phyloP scores from a whole-genome alignment of 768 basidiomycete genomes.

The Phylloporus sp. region DNA sequence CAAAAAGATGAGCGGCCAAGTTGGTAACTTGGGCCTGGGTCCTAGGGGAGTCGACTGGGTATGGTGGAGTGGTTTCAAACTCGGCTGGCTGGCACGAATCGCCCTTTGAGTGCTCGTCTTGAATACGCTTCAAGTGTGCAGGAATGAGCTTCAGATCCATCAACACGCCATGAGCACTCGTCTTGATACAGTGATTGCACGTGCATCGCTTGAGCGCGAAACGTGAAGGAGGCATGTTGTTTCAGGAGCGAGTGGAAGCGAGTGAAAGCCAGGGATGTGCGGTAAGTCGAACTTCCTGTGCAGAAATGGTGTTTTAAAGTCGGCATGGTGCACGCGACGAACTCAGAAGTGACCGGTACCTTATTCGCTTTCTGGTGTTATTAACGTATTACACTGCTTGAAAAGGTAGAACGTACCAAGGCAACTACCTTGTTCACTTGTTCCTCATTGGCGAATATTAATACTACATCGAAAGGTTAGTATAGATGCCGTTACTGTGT shows the following conservation, averaged over 20 bases:
- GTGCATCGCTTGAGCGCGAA: not conserved
- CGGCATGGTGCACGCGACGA: no score
- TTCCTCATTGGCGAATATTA: not conserved
- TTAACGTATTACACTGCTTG: no score
- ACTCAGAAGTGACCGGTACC: no score
- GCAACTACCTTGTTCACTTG: not conserved
- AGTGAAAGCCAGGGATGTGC: no score
- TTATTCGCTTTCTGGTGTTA: no score
- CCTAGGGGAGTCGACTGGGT: not conserved
- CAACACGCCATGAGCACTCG: not conserved
- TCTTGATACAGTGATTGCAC: constrained; percentile 2
- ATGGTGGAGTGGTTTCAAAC: not conserved
- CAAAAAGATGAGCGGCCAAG: not conserved
- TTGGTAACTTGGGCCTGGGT: not conserved
- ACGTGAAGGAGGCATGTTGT: not conserved
- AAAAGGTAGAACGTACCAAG: no score
- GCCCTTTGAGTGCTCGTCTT: not conserved
- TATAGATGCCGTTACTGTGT: no score
- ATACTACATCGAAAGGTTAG: not conserved
- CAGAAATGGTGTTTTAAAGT: no score
- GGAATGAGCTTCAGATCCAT: constrained; percentile 5
- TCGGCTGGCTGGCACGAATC: not conserved
- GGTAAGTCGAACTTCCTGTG: no score
- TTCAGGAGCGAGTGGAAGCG: no score
- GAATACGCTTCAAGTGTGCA: not conserved